Evolutionary conservation across 768 basidiomycete genomes (phyloP), one percentile per base, ranked within the genome.

Genomic region (Atractiella rhizophila): DNA sequence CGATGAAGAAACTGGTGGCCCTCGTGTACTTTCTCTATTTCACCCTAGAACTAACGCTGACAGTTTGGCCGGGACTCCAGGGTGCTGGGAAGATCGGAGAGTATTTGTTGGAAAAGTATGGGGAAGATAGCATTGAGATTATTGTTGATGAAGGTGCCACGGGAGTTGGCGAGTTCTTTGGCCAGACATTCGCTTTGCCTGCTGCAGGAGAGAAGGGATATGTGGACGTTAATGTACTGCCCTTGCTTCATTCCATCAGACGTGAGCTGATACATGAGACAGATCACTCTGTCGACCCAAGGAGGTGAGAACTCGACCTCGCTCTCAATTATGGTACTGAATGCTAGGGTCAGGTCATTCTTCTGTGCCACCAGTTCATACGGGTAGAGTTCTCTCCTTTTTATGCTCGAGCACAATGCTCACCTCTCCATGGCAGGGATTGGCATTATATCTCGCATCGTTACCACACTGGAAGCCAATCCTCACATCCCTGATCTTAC

Each of bases 131-230:
- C 4, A 71, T 81, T 53, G 70, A 76, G 0, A 64, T 88, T 54
- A 57, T 91, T 33, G 64, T 94, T 26, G 86, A 94, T 53, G 86
- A 94, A 63, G 83, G 85, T 26, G 69, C 79, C 72, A 56, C 51
- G 62, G 60, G 60, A 3, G 50, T 62, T 11, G 53, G 56, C 18
- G 19, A 50, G 3, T 47, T 52, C 8, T 58, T 52, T 43, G 58
- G 59, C n/a, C 30, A 41, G 0, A 41, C 40, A 0, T 51, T 62
- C 31, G 59, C 57, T 0, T 44, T 47, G 26, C 46, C 61, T 16
- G 60, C 58, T 0, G 54, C 59, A 50, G 59, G 57, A 1, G 62
- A 62, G 46, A 63, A 63, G 55, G 81, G 81, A 9, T 69, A 65
- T 41, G 32, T 74, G 8, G 64, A 77, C 51, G 66, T 72, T 15